Conservation (phyloP, 129 eudicot genomes). For the Gnaphalium uliginosum region DNA sequence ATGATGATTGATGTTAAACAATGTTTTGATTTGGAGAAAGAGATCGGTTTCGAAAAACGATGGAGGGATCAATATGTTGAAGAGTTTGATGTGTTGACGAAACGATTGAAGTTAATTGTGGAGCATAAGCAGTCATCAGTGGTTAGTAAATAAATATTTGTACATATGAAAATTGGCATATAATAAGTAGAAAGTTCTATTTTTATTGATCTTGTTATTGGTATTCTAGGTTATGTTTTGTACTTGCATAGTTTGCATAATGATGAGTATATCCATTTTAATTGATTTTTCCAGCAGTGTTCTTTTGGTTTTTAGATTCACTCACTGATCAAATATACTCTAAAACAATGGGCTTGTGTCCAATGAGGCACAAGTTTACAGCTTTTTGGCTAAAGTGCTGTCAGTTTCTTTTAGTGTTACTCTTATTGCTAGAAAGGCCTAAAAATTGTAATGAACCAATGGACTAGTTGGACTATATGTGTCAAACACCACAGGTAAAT, state of each 20-base stretch:
- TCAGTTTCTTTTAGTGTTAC: not conserved
- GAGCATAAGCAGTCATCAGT: slow-evolving; percentile 44
- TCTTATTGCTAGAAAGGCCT: not conserved
- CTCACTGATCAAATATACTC: not conserved
- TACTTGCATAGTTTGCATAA: slow-evolving; percentile 30
- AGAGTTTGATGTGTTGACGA: slow-evolving; percentile 64
- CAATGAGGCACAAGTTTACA: not conserved
- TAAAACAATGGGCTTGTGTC: not conserved
- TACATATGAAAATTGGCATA: slow-evolving; percentile 5
- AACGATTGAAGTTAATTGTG: slow-evolving; percentile 61
- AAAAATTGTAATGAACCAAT: not conserved
- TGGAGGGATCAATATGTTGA: slow-evolving; percentile 62
- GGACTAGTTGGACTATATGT: not conserved
- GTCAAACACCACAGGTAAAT: not conserved
- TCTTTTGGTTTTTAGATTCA: slow-evolving; percentile 4
- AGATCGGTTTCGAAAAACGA: slow-evolving; percentile 39
- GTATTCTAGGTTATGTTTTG: slow-evolving; percentile 1
- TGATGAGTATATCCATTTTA: not conserved
- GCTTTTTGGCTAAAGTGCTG: not conserved
- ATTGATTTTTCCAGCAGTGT: not conserved
- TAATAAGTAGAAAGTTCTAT: not conserved
- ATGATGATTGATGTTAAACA: slow-evolving; percentile 29
- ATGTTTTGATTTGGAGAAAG: slow-evolving; percentile 22
- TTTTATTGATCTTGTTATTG: slow-evolving; percentile 5
- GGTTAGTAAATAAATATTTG: slow-evolving; percentile 35